Percentiles rank a stretch among this genome's conserved stretches.
Evolutionary conservation across 192 early-diverging fungal genomes (phyloP).

Genomic region (Anaeromyces robustus): DNA sequence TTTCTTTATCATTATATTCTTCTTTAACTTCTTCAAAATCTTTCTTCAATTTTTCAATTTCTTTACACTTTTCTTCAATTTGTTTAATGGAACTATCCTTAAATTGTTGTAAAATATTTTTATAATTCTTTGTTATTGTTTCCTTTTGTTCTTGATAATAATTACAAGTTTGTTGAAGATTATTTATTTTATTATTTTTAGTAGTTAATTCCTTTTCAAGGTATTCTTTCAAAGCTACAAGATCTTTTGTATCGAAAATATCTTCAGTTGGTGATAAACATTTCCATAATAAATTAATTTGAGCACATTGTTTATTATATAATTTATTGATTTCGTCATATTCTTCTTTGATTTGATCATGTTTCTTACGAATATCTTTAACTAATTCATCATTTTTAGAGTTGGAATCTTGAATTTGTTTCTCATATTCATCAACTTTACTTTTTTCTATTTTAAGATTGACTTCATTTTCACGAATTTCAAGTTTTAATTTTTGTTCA

Average conservation of each 20-base stretch:
- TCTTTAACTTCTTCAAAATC: neutral
- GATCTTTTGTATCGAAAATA: neutral
- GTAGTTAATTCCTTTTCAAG: neutral
- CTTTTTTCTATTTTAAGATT: neutral
- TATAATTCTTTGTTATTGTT: neutral
- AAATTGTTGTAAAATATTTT: neutral
- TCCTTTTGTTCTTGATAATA: neutral
- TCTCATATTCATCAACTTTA: neutral
- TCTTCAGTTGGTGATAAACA: neutral
- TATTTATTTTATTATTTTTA: neutral
- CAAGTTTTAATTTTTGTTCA: neutral
- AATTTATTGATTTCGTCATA: neutral
- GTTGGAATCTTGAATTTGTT: neutral
- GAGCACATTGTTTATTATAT: neutral
- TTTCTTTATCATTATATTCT: neutral
- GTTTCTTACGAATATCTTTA: neutral
- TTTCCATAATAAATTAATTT: neutral
- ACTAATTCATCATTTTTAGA: neutral
- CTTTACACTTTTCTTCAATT: neutral
- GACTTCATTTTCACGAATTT: neutral
- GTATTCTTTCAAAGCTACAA: neutral
- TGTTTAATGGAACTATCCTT: neutral
- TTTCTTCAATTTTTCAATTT: neutral
- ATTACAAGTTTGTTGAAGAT: neutral
- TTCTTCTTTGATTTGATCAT: neutral